Evolutionary conservation across 2,329 filamentous ascomycete species (phyloP).

Genomic region (Cryphonectria naterciae): DNA sequence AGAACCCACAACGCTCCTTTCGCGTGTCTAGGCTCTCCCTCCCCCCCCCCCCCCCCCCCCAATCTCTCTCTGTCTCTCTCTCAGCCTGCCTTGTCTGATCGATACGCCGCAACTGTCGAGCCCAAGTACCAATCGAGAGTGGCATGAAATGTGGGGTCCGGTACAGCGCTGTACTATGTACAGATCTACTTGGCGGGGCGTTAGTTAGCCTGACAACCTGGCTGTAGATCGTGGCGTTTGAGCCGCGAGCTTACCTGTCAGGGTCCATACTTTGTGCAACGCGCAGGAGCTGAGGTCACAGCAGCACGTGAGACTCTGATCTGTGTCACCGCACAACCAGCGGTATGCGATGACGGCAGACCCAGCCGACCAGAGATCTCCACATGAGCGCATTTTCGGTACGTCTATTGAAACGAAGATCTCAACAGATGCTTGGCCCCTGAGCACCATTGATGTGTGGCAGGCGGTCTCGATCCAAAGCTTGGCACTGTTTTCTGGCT

Average conservation of each 20-base stretch:
- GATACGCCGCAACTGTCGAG: not conserved
- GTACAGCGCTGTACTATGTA: not conserved
- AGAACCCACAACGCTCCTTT: not conserved
- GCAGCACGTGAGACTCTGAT: not conserved
- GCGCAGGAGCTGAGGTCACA: constrained; percentile 13
- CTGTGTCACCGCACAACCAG: constrained; percentile 4
- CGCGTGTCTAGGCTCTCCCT: not conserved
- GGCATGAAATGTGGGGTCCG: not conserved
- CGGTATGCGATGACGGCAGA: constrained; percentile 7
- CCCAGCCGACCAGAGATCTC: not conserved
- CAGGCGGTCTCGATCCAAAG: constrained; percentile 19
- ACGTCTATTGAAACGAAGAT: constrained; percentile 25
- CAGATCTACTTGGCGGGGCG: constrained; percentile 15
- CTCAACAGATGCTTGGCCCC: constrained; percentile 19
- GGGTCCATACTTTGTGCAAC: constrained; percentile 13
- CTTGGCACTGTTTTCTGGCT: constrained; percentile 19
- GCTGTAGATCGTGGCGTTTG: constrained; percentile 24
- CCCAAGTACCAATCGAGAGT: not conserved
- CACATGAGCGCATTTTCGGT: constrained; percentile 9
- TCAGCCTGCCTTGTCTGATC: not conserved
- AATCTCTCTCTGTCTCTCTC: not conserved
- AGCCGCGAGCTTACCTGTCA: constrained; percentile 20
- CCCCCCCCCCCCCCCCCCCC: not conserved
- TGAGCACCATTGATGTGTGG: constrained; percentile 15
- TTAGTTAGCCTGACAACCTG: constrained; percentile 13